Conservation (phyloP, 805 yeast genomes). For the Starmera caribaea region DNA sequence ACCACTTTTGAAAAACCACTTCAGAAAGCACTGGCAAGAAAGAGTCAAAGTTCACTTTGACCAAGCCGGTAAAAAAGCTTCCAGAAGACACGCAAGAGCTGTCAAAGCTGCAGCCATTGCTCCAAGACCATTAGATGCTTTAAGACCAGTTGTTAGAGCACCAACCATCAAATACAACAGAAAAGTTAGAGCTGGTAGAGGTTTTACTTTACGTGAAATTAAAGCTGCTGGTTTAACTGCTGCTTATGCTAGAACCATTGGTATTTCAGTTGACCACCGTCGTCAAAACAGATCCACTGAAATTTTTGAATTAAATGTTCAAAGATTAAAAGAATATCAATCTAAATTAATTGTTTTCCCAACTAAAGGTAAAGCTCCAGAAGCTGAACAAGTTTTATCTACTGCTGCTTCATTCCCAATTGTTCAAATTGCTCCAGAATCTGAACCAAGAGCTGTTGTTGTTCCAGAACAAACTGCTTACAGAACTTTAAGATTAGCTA, state of each 20-base stretch:
- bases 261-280: conserved; percentile 99
- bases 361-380: conserved; percentile 78
- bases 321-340: conserved; percentile 93
- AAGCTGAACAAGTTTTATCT: conserved; percentile 66
- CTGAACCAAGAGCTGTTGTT: conserved; percentile 80
- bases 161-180: conserved; percentile 99
- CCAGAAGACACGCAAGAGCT: conserved; percentile 93
- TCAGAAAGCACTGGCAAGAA: conserved; percentile 99
- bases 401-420: conserved; percentile 86
- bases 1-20: conserved; percentile 98
- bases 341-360: conserved; percentile 94
- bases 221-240: conserved; percentile 94
- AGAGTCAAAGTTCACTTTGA: conserved; percentile 99
- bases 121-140: conserved; percentile 94
- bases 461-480: conserved; percentile 65
- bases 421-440: conserved; percentile 63
- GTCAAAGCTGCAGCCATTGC: conserved; percentile 90
- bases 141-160: conserved; percentile 97
- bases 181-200: conserved; percentile 99
- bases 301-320: conserved; percentile 89
- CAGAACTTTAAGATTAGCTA: conserved; percentile 93
- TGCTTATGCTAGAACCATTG: conserved; percentile 96
- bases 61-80: conserved; percentile 99
- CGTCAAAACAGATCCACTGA: conserved; percentile 97
- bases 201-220: conserved; percentile 95